Evolutionary conservation across 352 stramenopile species (phyloP).

Genomic region (Phytophthora podocarpi): DNA sequence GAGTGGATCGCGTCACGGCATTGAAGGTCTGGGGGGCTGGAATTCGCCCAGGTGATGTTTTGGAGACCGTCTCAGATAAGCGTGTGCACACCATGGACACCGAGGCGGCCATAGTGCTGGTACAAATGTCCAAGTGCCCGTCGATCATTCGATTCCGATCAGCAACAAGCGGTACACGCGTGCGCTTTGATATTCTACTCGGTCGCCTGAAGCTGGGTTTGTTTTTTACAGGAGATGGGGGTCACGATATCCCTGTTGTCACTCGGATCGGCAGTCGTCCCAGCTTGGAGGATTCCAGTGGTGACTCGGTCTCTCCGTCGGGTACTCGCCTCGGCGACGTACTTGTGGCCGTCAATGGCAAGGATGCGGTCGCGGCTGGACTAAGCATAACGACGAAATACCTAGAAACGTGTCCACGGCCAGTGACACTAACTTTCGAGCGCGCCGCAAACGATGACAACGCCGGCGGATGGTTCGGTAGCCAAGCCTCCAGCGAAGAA

Average conservation of each 20-base stretch:
- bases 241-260: slow-evolving; percentile 55
- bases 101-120: slow-evolving; percentile 38
- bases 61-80: slow-evolving; percentile 52
- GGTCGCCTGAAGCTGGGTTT: slow-evolving; percentile 46
- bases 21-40: slow-evolving; percentile 49
- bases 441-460: slow-evolving; percentile 33
- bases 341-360: slow-evolving; percentile 60
- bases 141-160: slow-evolving; percentile 59
- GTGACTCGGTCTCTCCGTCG: slow-evolving; percentile 8
- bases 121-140: slow-evolving; percentile 32
- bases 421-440: slow-evolving; percentile 62
- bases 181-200: slow-evolving; percentile 51
- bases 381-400: slow-evolving; percentile 44
- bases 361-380: slow-evolving; percentile 50
- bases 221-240: slow-evolving; percentile 49
- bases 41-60: slow-evolving; percentile 57
- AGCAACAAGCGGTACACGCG: slow-evolving; percentile 4
- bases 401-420: slow-evolving; percentile 37
- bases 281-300: neutral
- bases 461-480: slow-evolving; percentile 6
- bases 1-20: slow-evolving; percentile 36
- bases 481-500: slow-evolving; percentile 26
- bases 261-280: slow-evolving; percentile 27
- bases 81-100: slow-evolving; percentile 39
- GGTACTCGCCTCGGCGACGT: slow-evolving; percentile 49